phyloP scores from a whole-genome alignment of 2,329 filamentous ascomycete genomes.

The Incumbomyces delicatus region DNA sequence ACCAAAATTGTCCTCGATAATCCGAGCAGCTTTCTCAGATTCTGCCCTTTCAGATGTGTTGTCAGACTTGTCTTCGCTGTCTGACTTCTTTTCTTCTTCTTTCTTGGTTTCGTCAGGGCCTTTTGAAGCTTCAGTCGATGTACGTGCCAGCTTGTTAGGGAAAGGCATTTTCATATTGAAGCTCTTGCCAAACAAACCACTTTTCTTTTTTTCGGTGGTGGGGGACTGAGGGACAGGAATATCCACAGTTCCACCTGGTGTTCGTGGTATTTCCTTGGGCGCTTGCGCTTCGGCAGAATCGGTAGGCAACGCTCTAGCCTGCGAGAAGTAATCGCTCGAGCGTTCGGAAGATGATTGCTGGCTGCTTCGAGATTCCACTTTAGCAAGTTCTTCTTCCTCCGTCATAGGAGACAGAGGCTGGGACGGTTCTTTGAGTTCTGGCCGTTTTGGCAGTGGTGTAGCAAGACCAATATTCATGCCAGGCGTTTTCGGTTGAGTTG shows the following conservation, averaged over 20 bases:
- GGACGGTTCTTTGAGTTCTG: constrained; percentile 24
- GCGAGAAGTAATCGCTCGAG: constrained; percentile 58
- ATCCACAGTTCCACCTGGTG: constrained; percentile 34
- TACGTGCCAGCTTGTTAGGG: constrained; percentile 71
- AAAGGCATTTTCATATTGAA: constrained; percentile 56
- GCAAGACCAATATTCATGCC: constrained; percentile 70
- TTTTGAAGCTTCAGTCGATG: constrained; percentile 46
- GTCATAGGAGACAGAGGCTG: constrained; percentile 26
- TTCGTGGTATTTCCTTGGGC: constrained; percentile 39
- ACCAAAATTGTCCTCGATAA: constrained; percentile 36
- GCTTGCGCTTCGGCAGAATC: constrained; percentile 20
- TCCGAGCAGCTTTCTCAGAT: constrained; percentile 31
- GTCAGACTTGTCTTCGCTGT: constrained; percentile 48
- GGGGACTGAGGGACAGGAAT: constrained; percentile 42
- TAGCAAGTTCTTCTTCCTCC: constrained; percentile 19
- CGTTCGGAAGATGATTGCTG: constrained; percentile 32
- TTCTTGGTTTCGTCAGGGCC: constrained; percentile 59
- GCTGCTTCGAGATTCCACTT: constrained; percentile 3
- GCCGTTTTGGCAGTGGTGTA: constrained; percentile 46
- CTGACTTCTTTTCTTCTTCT: constrained; percentile 58
- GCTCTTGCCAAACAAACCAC: constrained; percentile 68
- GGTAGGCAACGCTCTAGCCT: constrained; percentile 39
- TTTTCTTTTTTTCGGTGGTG: constrained; percentile 50
- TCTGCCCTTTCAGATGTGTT: constrained; percentile 45
- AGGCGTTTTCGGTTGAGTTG: constrained; percentile 58